These are phyloP conservation scores for Diaporthe velutina DNA, from an alignment of 2,329 filamentous ascomycete genomes.

Conservation along the genomic window DNA sequence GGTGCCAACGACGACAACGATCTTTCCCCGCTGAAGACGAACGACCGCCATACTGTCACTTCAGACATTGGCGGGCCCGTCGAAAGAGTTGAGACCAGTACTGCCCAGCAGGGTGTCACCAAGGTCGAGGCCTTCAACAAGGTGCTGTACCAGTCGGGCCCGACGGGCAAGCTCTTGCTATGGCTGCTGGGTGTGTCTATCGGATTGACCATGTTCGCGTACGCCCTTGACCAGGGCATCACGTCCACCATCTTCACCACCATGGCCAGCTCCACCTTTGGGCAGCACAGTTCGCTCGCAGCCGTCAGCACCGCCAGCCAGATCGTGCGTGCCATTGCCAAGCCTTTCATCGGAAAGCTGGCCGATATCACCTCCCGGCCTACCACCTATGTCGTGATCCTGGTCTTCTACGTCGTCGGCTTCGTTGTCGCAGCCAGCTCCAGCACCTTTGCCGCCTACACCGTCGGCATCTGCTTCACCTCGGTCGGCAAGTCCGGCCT, in stretches of 20 bases:
- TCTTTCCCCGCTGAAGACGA: constrained; percentile 23
- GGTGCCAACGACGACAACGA: constrained; percentile 15
- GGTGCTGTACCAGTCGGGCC: constrained; percentile 54
- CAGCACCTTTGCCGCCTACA: constrained; percentile 49
- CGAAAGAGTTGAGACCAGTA: not conserved
- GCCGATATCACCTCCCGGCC: constrained; percentile 54
- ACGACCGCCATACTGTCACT: constrained; percentile 23
- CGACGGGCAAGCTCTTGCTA: constrained; percentile 50
- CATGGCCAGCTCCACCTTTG: constrained; percentile 51
- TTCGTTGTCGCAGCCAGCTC: constrained; percentile 52
- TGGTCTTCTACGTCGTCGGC: constrained; percentile 53
- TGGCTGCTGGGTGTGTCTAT: constrained; percentile 53
- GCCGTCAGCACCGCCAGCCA: constrained; percentile 50
- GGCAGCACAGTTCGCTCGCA: constrained; percentile 48
- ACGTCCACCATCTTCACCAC: constrained; percentile 49
- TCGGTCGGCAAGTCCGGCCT: constrained; percentile 54
- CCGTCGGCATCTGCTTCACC: constrained; percentile 52
- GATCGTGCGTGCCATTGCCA: constrained; percentile 54
- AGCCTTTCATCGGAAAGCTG: constrained; percentile 55
- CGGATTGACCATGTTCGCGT: constrained; percentile 51
- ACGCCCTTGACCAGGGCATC: constrained; percentile 54
- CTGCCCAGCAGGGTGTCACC: constrained; percentile 46
- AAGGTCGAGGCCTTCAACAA: constrained; percentile 55
- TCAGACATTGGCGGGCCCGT: constrained; percentile 21
- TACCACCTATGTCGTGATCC: constrained; percentile 54